Percentiles rank a stretch among this genome's conserved stretches.
phyloP scores from a whole-genome alignment of 2,329 filamentous ascomycete genomes.

The Arthrocladium fulminans region DNA sequence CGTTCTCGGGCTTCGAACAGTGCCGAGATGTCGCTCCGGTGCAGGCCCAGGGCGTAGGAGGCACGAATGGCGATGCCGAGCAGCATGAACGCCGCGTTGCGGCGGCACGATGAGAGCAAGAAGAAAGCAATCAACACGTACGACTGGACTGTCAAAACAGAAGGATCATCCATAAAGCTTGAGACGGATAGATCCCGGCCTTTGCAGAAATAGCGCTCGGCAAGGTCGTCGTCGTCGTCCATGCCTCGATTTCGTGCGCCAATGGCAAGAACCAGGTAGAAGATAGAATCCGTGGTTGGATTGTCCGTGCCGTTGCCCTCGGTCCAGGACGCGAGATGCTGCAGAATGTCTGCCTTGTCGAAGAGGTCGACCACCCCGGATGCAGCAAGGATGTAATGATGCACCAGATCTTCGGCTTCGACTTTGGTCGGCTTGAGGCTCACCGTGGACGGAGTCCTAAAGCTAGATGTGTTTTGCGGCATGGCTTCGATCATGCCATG shows the following conservation, averaged over 20 bases:
- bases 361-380: slow-evolving; percentile 43
- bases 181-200: slow-evolving; percentile 38
- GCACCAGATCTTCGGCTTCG: slow-evolving; percentile 35
- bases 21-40: slow-evolving; percentile 44
- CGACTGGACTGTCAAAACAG: slow-evolving; percentile 43
- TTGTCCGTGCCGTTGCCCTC: slow-evolving; percentile 28
- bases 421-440: slow-evolving; percentile 27
- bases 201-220: slow-evolving; percentile 41
- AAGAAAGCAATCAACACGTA: slow-evolving; percentile 45
- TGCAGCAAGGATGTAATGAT: slow-evolving; percentile 38
- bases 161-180: slow-evolving; percentile 42
- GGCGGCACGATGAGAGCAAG: slow-evolving; percentile 44
- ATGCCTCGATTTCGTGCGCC: slow-evolving; percentile 36
- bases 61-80: slow-evolving; percentile 45
- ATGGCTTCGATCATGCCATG: slow-evolving; percentile 34
- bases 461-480: slow-evolving; percentile 12
- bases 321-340: slow-evolving; percentile 32
- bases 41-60: slow-evolving; percentile 45
- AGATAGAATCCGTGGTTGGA: slow-evolving; percentile 37
- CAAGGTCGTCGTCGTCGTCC: slow-evolving; percentile 33
- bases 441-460: neutral
- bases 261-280: slow-evolving; percentile 44
- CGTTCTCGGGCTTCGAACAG: slow-evolving; percentile 38
- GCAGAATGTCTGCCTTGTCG: slow-evolving; percentile 36
- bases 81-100: slow-evolving; percentile 46